Evolutionary conservation across 1,284 basidiomycete species (phyloP).

Genomic region (Cystobasidiaceae sp.): DNA sequence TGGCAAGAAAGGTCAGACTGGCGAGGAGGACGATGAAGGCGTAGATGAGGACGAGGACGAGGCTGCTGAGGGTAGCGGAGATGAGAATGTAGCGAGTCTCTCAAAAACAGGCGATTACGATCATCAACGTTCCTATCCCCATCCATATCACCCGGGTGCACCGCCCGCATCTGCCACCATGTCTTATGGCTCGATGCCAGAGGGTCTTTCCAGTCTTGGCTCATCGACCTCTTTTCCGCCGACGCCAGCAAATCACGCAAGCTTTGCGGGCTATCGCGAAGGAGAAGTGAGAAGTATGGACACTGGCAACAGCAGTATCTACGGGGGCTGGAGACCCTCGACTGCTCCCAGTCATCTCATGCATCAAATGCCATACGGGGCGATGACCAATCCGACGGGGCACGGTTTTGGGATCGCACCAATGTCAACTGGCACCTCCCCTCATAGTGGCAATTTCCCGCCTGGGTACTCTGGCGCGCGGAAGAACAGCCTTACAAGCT

Average conservation of each 20-base stretch:
- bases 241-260: no score
- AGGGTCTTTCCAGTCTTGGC: no score
- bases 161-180: no score
- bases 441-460: not conserved
- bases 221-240: no score
- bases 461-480: not conserved
- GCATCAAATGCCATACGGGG: not conserved
- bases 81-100: no score
- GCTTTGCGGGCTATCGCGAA: no score
- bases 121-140: no score
- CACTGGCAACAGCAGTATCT: no score
- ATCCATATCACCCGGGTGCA: no score
- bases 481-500: conserved; percentile 52
- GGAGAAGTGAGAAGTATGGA: no score
- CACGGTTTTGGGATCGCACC: not conserved
- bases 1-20: not conserved
- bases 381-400: not conserved
- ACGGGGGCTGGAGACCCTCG: not conserved
- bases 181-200: no score
- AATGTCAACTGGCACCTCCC: not conserved
- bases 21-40: not conserved
- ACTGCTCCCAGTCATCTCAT: conserved; percentile 18
- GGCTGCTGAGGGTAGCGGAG: not conserved
- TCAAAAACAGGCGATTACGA: no score
- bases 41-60: not conserved